Conservation (phyloP, 2,329 filamentous ascomycete genomes). For the Blumeria hordei region DNA sequence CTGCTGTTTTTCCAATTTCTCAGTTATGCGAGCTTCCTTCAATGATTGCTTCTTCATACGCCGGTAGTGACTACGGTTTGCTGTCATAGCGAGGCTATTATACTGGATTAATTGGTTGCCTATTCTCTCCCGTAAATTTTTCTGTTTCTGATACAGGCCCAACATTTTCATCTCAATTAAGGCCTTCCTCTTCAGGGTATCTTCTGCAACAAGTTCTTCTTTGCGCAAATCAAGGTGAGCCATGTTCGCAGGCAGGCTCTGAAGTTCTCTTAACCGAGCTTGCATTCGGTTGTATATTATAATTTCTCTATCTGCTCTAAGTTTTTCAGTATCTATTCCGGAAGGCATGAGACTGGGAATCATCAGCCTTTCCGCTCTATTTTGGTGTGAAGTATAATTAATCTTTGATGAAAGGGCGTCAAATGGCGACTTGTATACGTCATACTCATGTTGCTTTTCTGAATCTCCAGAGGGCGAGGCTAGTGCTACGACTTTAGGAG, state of each 20-base stretch:
- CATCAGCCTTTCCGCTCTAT: conserved; percentile 51
- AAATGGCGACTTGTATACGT: conserved; percentile 45
- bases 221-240: conserved; percentile 61
- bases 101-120: conserved; percentile 84
- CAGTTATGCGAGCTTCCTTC: conserved; percentile 84
- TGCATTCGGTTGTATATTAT: conserved; percentile 78
- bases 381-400: conserved; percentile 55
- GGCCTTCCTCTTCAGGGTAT: conserved; percentile 65
- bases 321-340: conserved; percentile 65
- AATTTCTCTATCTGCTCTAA: conserved; percentile 68
- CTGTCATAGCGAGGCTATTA: conserved; percentile 91
- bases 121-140: conserved; percentile 62
- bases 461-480: conserved; percentile 12
- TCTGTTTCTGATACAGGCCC: conserved; percentile 69
- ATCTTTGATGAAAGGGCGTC: conserved; percentile 25
- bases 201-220: conserved; percentile 48
- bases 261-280: conserved; percentile 63
- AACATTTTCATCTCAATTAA: conserved; percentile 91
- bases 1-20: conserved; percentile 98
- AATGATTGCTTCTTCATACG: conserved; percentile 94
- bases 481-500: conserved; percentile 14
- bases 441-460: conserved; percentile 28
- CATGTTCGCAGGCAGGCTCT: conserved; percentile 61
- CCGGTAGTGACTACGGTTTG: conserved; percentile 73
- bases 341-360: conserved; percentile 75